Evolutionary conservation across 2,329 filamentous ascomycete species (phyloP), one percentile per base, ranked within the genome.

Genomic region (Keithomyces neogunnii): DNA sequence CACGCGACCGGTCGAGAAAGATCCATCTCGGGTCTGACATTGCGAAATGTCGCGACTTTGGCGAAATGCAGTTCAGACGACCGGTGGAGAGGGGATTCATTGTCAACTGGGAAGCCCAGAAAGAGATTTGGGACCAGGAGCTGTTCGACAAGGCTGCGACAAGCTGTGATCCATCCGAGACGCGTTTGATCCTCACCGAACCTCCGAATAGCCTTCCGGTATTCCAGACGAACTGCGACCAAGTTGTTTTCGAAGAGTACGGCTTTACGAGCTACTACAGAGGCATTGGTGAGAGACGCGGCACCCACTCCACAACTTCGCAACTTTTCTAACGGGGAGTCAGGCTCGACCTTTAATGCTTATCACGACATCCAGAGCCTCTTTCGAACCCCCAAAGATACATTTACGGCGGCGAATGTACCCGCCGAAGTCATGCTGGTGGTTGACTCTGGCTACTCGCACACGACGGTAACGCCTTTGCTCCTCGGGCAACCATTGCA

Each of bases 171-270:
- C 88, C 92, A 0, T 73, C 78, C 49, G 85, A 92, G 51, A 93
- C 89, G n/a, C 85, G 89, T 46, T 71, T 99, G 52, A 71, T 99
- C 3, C 77, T 97, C 48, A 84, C 88, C 1, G 93, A 99, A 67
- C 86, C 89, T 45, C 86, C 90, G 3, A 96, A 95, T 68, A 84
- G 85, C 3, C 77, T 95, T 51, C 84, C 86, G 1, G 82, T 84
- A 10, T 71, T 99, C 56, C 90, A 96, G 68, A 81, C 85, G 39
- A 93, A 96, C 65, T 90, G 89, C 60, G 93, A 99, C 63, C 92
- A 99, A 72, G 89, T 99, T 63, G 82, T 97, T 1, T 97, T 99
- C 73, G 93, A 99, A 65, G 91, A 97, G 65, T 99, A 93, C 72
- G 89, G 89, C 2, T 99, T 99, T 68, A 81, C 85, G 9, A 86